phyloP scores from a whole-genome alignment of 257 asterid genomes.

The Ligustrum vulgare region DNA sequence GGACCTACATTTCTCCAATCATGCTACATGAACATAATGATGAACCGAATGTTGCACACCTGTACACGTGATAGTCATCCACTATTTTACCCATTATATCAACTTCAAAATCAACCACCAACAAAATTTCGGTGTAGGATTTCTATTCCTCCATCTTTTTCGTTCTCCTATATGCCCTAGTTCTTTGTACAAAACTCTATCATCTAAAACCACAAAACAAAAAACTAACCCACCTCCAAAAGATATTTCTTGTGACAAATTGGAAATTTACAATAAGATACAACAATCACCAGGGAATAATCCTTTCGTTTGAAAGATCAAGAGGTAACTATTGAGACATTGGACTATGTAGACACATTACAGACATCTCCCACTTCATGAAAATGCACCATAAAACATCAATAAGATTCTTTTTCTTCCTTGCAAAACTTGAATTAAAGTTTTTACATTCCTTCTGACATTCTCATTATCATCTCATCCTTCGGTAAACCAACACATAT shows the following conservation, averaged over 20 bases:
- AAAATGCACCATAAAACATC: slow-evolving; percentile 8
- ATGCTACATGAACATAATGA: too few relatives aligned
- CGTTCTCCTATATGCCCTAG: slow-evolving; percentile 28
- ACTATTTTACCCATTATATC: too few relatives aligned
- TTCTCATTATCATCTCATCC: slow-evolving; percentile 91
- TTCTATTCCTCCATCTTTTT: too few relatives aligned
- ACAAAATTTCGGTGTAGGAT: too few relatives aligned
- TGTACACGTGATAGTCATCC: too few relatives aligned
- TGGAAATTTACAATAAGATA: background rate
- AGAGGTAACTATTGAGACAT: background rate
- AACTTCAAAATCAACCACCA: too few relatives aligned
- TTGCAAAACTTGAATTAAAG: slow-evolving; percentile 72
- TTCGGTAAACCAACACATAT: slow-evolving; percentile 64
- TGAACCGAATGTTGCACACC: too few relatives aligned
- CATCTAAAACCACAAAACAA: slow-evolving; percentile 21
- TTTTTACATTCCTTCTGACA: slow-evolving; percentile 73
- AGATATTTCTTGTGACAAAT: slow-evolving; percentile 12
- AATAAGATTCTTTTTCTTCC: slow-evolving; percentile 46
- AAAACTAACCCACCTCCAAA: slow-evolving; percentile 36
- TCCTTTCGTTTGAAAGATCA: background rate
- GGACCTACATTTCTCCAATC: slow-evolving; percentile 37
- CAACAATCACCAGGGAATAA: background rate
- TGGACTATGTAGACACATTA: background rate
- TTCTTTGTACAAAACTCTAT: slow-evolving; percentile 51
- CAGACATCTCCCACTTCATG: too few relatives aligned